Base-by-base conservation (phyloP, 345 rosid genomes). In the Diplotaxis tenuifolia region DNA sequence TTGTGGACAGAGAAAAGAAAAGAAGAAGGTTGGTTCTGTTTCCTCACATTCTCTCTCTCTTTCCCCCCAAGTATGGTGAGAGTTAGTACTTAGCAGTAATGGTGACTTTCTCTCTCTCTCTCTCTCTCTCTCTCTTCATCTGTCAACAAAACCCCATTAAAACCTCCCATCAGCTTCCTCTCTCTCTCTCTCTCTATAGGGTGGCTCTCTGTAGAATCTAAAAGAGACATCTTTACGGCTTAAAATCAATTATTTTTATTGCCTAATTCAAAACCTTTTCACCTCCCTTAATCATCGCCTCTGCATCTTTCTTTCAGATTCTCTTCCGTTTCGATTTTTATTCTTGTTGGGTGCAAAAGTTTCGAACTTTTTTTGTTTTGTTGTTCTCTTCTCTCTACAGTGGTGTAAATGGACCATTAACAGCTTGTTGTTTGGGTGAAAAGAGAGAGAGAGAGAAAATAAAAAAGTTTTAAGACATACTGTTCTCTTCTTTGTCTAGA, bases 81-180 rank as follows among this genome's bases (percentile, higher is more conserved):
- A 77, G 73, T 77, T 47, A 77, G 25, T 72, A 52, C 32, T 72
- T 66, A 52, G 73, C 77, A 77, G 80, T 77, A 71, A 77, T 77
- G 80, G 59, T 76, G 64, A n/a, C 2, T 12, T 72, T 66, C 71
- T 77, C 71, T n/a, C 71, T 71, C 58, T 66, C 67, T 65, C 49
- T 70, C 58, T 5, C 12, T 75, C 16, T 75, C 75, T 76, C 75
- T 69, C 66, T 75, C 19, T 10, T 50, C 22, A 16, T 70, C 62
- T 76, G 75, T 63, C 18, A 3, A 42, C 70, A 67, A 75, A 68
- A 68, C 75, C 14, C 70, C 80, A 71, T 77, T 77, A 40, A 77
- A 76, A 70, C 69, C 68, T 69, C 69, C 68, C 73, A 77, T 66
- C 80, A 72, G 80, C 72, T 72, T 65, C 63, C 61, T 69, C 42